Evolutionary conservation across 1,284 basidiomycete genomes (phyloP).

Genomic region (Trichosporon sp.): DNA sequence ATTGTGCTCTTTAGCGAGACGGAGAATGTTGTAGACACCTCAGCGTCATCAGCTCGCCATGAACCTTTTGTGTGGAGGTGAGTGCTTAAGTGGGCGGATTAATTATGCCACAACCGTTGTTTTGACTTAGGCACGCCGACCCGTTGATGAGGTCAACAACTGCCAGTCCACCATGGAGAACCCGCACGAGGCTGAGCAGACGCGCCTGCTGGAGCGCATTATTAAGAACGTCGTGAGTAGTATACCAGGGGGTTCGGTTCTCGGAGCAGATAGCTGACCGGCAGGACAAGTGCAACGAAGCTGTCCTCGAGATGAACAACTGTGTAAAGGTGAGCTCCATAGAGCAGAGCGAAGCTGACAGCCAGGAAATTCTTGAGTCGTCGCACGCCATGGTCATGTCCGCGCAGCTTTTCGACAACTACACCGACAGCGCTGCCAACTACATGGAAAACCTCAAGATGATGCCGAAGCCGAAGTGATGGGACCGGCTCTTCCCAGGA

Average conservation of each 20-base stretch:
- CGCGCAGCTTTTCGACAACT: constrained; percentile 75
- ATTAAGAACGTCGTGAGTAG: constrained; percentile 78
- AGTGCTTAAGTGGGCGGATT: neutral
- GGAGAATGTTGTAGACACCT: constrained; percentile 15
- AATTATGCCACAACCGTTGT: neutral
- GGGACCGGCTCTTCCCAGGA: too few species aligned
- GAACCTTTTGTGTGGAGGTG: neutral
- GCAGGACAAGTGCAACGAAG: constrained; percentile 57
- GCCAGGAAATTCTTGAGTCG: constrained; percentile 48
- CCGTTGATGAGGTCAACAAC: neutral
- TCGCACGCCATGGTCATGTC: constrained; percentile 65
- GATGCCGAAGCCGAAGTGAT: constrained; percentile 45
- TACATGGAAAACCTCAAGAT: constrained; percentile 67
- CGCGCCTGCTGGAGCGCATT: constrained; percentile 82
- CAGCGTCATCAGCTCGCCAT: neutral
- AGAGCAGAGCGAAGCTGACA: neutral
- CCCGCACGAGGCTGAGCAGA: constrained; percentile 86
- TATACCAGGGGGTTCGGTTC: too few species aligned
- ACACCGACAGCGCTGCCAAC: constrained; percentile 81
- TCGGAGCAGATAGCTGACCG: constrained; percentile 24
- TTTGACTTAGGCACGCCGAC: constrained; percentile 14
- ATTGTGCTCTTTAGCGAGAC: neutral
- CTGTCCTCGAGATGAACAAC: constrained; percentile 54
- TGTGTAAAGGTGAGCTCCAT: constrained; percentile 47
- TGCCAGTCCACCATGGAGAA: constrained; percentile 69